These are phyloP conservation scores for Aspergillus novoparasiticus DNA, from an alignment of 2,329 filamentous ascomycete genomes.

Conservation along the genomic window DNA sequence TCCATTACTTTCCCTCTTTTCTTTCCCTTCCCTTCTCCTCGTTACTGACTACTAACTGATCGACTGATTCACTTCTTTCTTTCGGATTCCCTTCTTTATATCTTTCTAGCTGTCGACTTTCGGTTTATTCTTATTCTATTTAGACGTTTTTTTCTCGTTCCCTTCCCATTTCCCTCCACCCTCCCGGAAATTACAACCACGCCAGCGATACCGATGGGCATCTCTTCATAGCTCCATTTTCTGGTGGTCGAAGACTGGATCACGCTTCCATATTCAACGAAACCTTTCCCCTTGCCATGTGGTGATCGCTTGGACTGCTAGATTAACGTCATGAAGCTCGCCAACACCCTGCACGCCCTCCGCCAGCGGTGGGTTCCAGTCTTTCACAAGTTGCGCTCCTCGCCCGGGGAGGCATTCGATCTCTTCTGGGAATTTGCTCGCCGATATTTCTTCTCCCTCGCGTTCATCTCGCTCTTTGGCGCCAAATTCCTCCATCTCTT, in stretches of 20 bases:
- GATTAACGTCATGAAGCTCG: constrained; percentile 10
- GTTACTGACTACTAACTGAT: not conserved
- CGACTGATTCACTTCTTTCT: not conserved
- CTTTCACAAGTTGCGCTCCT: constrained; percentile 14
- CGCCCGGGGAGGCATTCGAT: constrained; percentile 23
- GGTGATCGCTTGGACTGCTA: not conserved
- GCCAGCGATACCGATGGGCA: not conserved
- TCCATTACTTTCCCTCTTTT: not conserved
- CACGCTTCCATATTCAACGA: not conserved
- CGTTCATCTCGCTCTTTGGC: constrained; percentile 28
- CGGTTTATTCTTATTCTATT: not conserved
- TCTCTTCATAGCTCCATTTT: not conserved
- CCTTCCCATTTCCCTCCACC: not conserved
- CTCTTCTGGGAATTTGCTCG: constrained; percentile 31
- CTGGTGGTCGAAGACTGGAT: not conserved
- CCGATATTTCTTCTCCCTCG: constrained; percentile 34
- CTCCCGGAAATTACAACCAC: not conserved
- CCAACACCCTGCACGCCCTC: constrained; percentile 7
- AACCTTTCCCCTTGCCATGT: not conserved
- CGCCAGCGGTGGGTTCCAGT: constrained; percentile 8
- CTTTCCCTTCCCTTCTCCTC: not conserved
- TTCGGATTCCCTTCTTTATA: not conserved
- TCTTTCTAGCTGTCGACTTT: not conserved
- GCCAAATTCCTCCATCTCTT: constrained; percentile 32
- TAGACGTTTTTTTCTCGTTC: not conserved